phyloP scores from a whole-genome alignment of 768 basidiomycete species.

The Boletus rubropictus region DNA sequence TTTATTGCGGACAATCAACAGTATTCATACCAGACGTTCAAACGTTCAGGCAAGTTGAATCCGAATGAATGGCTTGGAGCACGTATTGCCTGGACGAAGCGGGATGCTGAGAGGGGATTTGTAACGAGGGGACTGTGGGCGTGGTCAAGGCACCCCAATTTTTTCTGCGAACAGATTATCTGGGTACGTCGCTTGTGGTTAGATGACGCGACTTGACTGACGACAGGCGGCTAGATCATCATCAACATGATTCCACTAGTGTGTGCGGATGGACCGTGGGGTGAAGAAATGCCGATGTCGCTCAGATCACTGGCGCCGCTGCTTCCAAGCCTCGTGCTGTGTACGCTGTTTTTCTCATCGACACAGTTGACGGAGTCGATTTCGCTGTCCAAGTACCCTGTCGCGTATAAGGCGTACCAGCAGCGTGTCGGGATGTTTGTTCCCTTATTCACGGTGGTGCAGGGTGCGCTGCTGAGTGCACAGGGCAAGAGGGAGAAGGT shows the following conservation, averaged over 20 bases:
- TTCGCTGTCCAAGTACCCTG: constrained; percentile 65
- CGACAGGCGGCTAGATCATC: constrained; percentile 43
- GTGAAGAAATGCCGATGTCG: constrained; percentile 21
- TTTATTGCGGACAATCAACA: constrained; percentile 91
- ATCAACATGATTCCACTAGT: constrained; percentile 64
- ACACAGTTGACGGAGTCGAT: constrained; percentile 80
- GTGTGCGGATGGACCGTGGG: constrained; percentile 31
- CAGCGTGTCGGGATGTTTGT: constrained; percentile 77
- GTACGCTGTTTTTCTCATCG: constrained; percentile 68
- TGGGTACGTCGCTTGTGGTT: constrained; percentile 48
- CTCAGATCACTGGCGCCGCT: constrained; percentile 35
- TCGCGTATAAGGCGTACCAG: constrained; percentile 66
- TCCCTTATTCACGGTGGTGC: constrained; percentile 43
- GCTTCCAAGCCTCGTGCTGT: constrained; percentile 55
- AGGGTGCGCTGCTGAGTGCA: constrained; percentile 35
- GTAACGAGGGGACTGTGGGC: constrained; percentile 80
- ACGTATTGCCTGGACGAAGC: constrained; percentile 58
- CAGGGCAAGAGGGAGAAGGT: constrained; percentile 34
- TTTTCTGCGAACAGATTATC: constrained; percentile 82
- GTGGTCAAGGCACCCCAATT: constrained; percentile 89
- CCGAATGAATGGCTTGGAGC: constrained; percentile 58
- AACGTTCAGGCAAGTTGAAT: constrained; percentile 40
- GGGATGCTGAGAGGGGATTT: constrained; percentile 76
- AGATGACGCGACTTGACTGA: not conserved
- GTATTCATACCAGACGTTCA: constrained; percentile 77